Evolutionary conservation across 2,329 filamentous ascomycete genomes (phyloP).

Genomic region (Celoporthe dispersa): DNA sequence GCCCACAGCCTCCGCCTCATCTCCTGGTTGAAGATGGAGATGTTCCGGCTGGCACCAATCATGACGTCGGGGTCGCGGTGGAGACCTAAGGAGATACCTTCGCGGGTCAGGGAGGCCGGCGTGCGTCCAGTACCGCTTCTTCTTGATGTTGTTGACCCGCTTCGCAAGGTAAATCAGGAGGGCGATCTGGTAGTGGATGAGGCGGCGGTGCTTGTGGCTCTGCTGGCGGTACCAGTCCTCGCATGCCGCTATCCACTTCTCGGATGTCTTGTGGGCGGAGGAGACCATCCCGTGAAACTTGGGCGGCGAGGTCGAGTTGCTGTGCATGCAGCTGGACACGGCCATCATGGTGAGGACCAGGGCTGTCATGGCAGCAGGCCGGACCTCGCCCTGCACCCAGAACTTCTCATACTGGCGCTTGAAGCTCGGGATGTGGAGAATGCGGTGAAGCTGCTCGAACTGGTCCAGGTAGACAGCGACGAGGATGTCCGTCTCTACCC

Average conservation of each 20-base stretch:
- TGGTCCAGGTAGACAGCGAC: constrained; percentile 57
- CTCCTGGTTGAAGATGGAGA: constrained; percentile 64
- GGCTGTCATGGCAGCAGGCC: constrained; percentile 59
- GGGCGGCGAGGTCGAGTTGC: constrained; percentile 48
- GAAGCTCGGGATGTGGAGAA: constrained; percentile 64
- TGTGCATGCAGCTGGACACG: constrained; percentile 61
- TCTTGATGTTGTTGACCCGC: constrained; percentile 66
- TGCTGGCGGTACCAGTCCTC: constrained; percentile 59
- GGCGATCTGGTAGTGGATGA: constrained; percentile 64
- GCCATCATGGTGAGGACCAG: constrained; percentile 64
- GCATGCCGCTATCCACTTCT: constrained; percentile 60
- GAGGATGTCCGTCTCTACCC: constrained; percentile 53
- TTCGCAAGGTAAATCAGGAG: constrained; percentile 65
- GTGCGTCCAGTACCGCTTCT: constrained; percentile 66
- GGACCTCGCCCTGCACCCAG: constrained; percentile 52
- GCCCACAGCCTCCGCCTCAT: constrained; percentile 66
- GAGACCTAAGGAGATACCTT: constrained; percentile 62
- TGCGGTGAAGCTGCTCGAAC: constrained; percentile 60
- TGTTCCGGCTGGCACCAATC: constrained; percentile 46
- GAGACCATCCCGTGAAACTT: constrained; percentile 64
- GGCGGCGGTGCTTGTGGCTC: constrained; percentile 64
- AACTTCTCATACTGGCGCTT: constrained; percentile 59
- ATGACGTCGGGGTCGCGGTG: constrained; percentile 63
- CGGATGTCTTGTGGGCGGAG: constrained; percentile 57
- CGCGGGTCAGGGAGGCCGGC: constrained; percentile 60